Base-by-base conservation (phyloP, 192 early-diverging fungal genomes). In the Umbelopsis sp. region DNA sequence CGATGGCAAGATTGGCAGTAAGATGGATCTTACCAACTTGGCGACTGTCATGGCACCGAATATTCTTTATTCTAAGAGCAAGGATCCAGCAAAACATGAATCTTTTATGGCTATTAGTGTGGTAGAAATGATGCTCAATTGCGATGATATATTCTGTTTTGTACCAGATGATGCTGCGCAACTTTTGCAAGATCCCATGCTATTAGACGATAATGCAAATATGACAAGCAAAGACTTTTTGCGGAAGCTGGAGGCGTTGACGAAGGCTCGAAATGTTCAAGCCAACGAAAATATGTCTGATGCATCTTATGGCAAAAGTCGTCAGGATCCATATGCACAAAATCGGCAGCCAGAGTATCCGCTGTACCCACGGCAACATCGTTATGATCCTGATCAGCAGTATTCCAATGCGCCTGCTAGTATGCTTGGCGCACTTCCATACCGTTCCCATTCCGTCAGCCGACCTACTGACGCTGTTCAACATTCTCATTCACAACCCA, bases 1-100 rank as follows among this genome's bases (percentile, higher is more conserved):
- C 53, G 82, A 87, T 48, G 84, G 85, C 66, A 88, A 92, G 69
- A 84, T 83, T 2, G 93, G 93, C 13, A 96, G 92, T 72, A 93
- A 92, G 80, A 99, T 99, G 97, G 92, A 94, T 78, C 76, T 93
- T 8, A 87, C 87, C 53, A 99, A 98, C 72, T 76, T 99, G 58
- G 93, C 96, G 1, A 97, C 93, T 0, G 93, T 99, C 1, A 93
- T 99, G 46, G 90, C 95, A 22, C 97, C 97, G 22, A 98, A 96
- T 71, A 91, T 99, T 44, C 82, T 97, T 30, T 95, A 93, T 71
- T 89, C 88, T 13, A 90, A 92, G 75, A 87, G 87, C 50, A 93
- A 92, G 77, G 95, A 94, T 75, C 91, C 93, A 22, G 76, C 83
- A 20, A 87, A 93, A 23, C 88, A 89, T 65, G 88, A 92, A 46